Base-by-base conservation (phyloP, 768 basidiomycete species). In the Leccinum sublutescens region DNA sequence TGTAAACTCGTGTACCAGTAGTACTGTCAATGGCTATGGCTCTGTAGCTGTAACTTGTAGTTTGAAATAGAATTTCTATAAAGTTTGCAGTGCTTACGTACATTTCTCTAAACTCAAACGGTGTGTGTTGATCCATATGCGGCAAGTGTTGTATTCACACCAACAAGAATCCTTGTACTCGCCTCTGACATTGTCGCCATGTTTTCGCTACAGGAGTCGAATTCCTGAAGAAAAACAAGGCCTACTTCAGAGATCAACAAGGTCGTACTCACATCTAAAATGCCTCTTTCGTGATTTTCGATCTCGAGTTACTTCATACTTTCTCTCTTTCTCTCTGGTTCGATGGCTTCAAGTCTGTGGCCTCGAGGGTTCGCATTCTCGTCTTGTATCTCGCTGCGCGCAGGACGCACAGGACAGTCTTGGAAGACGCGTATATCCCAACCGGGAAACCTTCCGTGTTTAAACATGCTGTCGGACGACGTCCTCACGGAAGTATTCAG, bases 401-500 rank as follows among this genome's bases (percentile, higher is more conserved):
- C 61, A 38, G 56, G 50, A 15, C 60, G 55, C 48, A 27, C 62
- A 33, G 63, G 63, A 1, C 55, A 67, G n/a, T 61, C 70, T 10
- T 72, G 72, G 72, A 58, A 68, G 29, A 55, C 58, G 48, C 72
- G 70, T 21, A 15, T 72, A 36, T 60, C 54, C 29, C 66, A 68
- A 47, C 59, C 51, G 2, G 53, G 60, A 57, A 59, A 64, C 10
- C 62, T 77, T 19, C 70, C 75, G 8, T 70, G 63, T 29, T 63
- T 74, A 60, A 69, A 66, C 59, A 43, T 57, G 47, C 73, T 74
- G 54, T 75, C 73, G 27, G 76, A 77, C 56, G 78, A 79, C 59
- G 65, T 78, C 29, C 66, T 79, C 43, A 67, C 79, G 55, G 77
- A 71, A 25, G 64, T 79, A 12, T 73, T 75, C 58, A 59, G 50